phyloP scores from a whole-genome alignment of 83 land plant species.

The Thuja plicata region DNA sequence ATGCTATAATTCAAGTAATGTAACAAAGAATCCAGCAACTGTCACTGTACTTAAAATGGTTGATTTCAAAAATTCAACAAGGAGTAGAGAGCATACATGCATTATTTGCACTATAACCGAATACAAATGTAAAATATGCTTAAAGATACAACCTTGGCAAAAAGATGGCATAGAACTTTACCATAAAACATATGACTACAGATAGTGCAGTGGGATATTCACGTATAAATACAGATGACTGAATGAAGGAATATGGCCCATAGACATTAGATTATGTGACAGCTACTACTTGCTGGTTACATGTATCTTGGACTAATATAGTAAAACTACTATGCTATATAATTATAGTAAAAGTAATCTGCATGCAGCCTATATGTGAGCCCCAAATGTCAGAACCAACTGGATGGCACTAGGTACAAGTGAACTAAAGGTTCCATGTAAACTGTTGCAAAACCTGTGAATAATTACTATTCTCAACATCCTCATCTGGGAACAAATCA shows the following conservation, averaged over 20 bases:
- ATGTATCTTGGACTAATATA: background rate
- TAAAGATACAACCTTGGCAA: background rate
- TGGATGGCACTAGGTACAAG: background rate
- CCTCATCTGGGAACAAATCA: conserved; percentile 1
- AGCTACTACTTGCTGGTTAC: background rate
- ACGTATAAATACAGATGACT: background rate
- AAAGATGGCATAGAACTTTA: background rate
- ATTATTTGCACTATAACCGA: background rate
- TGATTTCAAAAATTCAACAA: background rate
- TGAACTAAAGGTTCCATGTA: background rate
- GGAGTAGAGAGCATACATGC: background rate
- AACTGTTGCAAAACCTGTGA: conserved; percentile 4
- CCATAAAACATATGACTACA: background rate
- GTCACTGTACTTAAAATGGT: background rate
- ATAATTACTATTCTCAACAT: background rate
- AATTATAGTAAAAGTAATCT: background rate
- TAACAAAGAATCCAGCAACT: background rate
- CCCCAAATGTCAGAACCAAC: background rate
- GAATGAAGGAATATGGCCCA: background rate
- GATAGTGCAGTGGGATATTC: background rate
- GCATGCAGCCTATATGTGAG: background rate
- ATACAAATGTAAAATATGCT: background rate
- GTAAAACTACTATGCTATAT: background rate
- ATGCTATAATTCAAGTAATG: background rate
- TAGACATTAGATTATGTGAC: background rate